Percentiles rank a stretch among this genome's conserved stretches.
These are phyloP conservation scores for Xylaria intraflava DNA, from an alignment of 495 filamentous ascomycete species.

Conservation along the genomic window DNA sequence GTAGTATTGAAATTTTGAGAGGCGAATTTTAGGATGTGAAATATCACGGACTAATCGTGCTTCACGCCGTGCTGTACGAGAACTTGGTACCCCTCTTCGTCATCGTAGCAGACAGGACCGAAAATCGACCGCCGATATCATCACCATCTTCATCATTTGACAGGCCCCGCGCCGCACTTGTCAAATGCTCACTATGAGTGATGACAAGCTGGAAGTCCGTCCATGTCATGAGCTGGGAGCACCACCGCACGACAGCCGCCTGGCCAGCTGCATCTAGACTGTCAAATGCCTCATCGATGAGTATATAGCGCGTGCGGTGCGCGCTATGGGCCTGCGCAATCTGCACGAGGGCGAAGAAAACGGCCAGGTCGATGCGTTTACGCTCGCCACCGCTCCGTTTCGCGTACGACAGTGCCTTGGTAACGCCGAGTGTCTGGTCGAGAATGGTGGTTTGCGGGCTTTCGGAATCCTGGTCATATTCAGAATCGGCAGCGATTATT, in stretches of 20 bases:
- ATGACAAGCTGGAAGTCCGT: slow-evolving; percentile 21
- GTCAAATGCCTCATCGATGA: slow-evolving; percentile 32
- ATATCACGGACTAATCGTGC: no score
- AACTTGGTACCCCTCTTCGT: slow-evolving; percentile 4
- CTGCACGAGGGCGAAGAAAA: slow-evolving; percentile 30
- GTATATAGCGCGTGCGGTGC: slow-evolving; percentile 28
- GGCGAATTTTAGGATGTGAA: not conserved
- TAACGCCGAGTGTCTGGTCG: slow-evolving; percentile 15
- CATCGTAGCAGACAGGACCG: slow-evolving; percentile 6
- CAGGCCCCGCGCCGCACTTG: not conserved
- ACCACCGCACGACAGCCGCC: slow-evolving; percentile 20
- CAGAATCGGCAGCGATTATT: slow-evolving; percentile 6
- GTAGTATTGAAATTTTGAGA: no score
- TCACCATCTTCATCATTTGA: slow-evolving; percentile 10
- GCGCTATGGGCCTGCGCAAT: slow-evolving; percentile 19
- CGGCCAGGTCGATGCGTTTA: slow-evolving; percentile 30
- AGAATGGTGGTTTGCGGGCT: slow-evolving; percentile 5
- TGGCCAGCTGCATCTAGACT: slow-evolving; percentile 26
- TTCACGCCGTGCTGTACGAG: not conserved
- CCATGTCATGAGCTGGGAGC: slow-evolving; percentile 16
- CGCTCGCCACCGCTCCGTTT: slow-evolving; percentile 31
- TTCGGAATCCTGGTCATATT: not conserved
- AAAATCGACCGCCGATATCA: slow-evolving; percentile 5
- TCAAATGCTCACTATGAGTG: slow-evolving; percentile 17
- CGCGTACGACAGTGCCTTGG: slow-evolving; percentile 19